A percentile compares a stretch with the other conserved stretches of the same genome.
Evolutionary conservation across 2,329 filamentous ascomycete species (phyloP).

Genomic region (Aspergillus niger): DNA sequence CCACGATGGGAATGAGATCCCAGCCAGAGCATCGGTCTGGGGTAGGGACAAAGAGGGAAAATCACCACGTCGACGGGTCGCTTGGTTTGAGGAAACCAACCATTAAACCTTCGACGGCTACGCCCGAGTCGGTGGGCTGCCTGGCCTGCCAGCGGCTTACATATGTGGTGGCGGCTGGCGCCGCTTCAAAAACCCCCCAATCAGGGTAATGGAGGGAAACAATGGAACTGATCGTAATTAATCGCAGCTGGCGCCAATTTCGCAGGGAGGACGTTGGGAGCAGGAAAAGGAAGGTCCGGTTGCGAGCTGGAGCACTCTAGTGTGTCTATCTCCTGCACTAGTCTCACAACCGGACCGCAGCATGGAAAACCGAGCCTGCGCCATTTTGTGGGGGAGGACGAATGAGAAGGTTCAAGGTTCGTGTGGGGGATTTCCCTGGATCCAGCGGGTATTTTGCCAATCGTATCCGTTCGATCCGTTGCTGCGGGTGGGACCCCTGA

Average conservation of each 20-base stretch:
- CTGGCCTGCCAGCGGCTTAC: slow-evolving; percentile 1
- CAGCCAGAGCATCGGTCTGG: background rate
- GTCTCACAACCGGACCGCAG: slow-evolving; percentile 2
- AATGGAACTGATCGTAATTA: slow-evolving; percentile 9
- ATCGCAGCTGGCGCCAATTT: background rate
- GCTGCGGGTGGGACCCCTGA: slow-evolving; percentile 4
- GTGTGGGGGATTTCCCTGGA: slow-evolving; percentile 28
- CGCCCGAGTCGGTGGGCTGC: slow-evolving; percentile 7
- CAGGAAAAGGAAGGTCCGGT: background rate
- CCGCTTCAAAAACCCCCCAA: slow-evolving; percentile 17
- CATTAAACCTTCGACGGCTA: background rate
- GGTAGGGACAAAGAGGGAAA: background rate
- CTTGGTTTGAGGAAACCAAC: background rate
- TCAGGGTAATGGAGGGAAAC: slow-evolving; percentile 4
- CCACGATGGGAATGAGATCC: background rate
- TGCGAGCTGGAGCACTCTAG: too few species aligned
- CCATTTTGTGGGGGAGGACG: slow-evolving; percentile 24
- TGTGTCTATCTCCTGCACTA: background rate
- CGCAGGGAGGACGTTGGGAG: background rate
- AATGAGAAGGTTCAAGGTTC: slow-evolving; percentile 13
- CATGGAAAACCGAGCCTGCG: slow-evolving; percentile 15
- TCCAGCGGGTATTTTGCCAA: slow-evolving; percentile 17
- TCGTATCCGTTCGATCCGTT: slow-evolving; percentile 10
- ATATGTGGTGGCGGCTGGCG: slow-evolving; percentile 21
- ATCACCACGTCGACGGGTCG: too few species aligned